Evolutionary conservation across 2,329 filamentous ascomycete genomes (phyloP).

Genomic region (Pseudogymnoascus sp.): DNA sequence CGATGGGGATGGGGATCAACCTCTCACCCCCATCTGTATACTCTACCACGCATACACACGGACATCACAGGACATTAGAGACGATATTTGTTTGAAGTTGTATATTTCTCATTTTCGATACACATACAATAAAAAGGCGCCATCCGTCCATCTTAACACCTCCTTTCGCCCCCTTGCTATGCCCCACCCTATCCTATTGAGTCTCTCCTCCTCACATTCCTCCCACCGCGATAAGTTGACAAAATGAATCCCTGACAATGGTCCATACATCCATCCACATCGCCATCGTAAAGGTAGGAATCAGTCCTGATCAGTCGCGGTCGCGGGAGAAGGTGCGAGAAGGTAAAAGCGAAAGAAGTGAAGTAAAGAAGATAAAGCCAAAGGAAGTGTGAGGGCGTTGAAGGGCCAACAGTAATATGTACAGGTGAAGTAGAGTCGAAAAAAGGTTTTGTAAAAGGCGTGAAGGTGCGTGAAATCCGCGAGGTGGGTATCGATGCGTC

Average conservation of each 20-base stretch:
- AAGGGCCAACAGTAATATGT: slow-evolving; percentile 4
- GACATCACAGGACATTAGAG: neutral
- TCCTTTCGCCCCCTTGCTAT: neutral
- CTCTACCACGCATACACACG: neutral
- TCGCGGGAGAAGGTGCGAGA: neutral
- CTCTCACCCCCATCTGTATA: neutral
- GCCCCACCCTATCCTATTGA: neutral
- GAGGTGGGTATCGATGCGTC: neutral
- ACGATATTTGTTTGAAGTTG: neutral
- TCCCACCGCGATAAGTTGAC: neutral
- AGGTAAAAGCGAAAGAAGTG: neutral
- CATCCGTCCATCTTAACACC: neutral
- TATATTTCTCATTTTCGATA: neutral
- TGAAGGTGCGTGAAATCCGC: slow-evolving; percentile 1
- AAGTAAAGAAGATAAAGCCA: neutral
- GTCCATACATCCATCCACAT: neutral
- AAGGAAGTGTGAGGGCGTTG: neutral
- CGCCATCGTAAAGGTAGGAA: no score
- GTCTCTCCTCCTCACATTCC: neutral
- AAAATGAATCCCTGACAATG: neutral
- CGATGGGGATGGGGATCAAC: neutral
- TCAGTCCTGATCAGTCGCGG: neutral
- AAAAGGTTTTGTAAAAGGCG: neutral
- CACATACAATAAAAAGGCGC: neutral
- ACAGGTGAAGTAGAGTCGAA: neutral